These are phyloP conservation scores for Mycena galericulata DNA, from an alignment of 768 basidiomycete species.

Conservation along the genomic window DNA sequence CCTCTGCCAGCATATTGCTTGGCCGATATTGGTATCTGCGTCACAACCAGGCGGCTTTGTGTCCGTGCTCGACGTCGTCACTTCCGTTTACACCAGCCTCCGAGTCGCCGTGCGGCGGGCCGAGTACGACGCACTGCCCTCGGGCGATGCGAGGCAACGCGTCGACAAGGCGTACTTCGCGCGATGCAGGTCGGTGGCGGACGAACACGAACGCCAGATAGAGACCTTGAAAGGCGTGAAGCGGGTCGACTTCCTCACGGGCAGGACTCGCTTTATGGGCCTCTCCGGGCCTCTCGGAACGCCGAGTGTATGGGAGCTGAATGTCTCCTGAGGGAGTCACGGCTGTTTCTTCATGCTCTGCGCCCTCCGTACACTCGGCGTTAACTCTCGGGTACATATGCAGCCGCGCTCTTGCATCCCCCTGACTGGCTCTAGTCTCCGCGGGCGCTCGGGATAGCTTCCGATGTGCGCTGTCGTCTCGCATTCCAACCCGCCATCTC, in stretches of 20 bases:
- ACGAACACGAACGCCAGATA: constrained; percentile 1
- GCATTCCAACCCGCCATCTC: too few relatives aligned
- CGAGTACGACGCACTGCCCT: constrained; percentile 26
- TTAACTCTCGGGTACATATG: too few relatives aligned
- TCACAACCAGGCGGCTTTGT: constrained; percentile 17
- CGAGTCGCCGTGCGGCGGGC: constrained; percentile 16
- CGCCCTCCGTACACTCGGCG: too few relatives aligned
- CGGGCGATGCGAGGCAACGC: background rate
- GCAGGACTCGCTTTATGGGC: constrained; percentile 29
- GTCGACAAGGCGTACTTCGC: constrained; percentile 18
- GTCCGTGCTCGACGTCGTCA: constrained; percentile 31
- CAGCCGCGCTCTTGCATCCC: too few relatives aligned
- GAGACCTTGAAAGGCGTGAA: constrained; percentile 32
- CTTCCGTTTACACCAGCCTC: constrained; percentile 22
- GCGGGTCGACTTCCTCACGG: constrained; percentile 27
- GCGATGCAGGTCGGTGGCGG: constrained; percentile 3
- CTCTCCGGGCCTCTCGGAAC: constrained; percentile 28
- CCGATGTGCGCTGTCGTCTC: too few relatives aligned
- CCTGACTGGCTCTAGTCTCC: too few relatives aligned
- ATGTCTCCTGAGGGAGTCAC: constrained; percentile 8
- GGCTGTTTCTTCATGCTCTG: too few relatives aligned
- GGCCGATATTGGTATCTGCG: constrained; percentile 9
- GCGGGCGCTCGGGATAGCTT: too few relatives aligned
- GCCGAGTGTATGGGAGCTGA: constrained; percentile 27
- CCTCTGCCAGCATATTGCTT: constrained; percentile 22